Evolutionary conservation across 106 monocot genomes (phyloP), one percentile per base, ranked within the genome.

Genomic region (Gastrodia elata): DNA sequence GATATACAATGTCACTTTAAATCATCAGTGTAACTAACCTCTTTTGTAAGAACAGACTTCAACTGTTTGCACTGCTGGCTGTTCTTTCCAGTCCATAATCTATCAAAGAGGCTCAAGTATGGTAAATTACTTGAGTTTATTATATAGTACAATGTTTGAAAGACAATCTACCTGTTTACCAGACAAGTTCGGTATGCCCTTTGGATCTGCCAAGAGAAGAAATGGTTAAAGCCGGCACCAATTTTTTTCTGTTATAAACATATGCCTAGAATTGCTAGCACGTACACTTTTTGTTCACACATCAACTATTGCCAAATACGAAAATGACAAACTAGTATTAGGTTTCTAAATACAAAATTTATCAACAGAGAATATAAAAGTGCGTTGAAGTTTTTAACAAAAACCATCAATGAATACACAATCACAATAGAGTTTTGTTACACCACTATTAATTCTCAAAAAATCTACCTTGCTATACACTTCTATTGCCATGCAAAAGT

Each of bases 21-120:
- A 18, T 35, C 72, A 73, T 35, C 24, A 25, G 24, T 30, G 30
- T n/a, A 25, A 75, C 64, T 75, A 26, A 94, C 94, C 86, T 94
- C 94, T 76, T 94, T 91, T 27, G 84, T 88, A 48, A 91, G 80
- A 77, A 83, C 36, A 83, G 83, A 83, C 68, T 88, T 83, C 72
- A 88, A 71, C 37, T 83, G 74, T 65, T n/a, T 86, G 81, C 64
- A 88, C 76, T 3, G 81, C 83, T 30, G 88, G 74, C 18, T 78
- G 77, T 71, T 88, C 88, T 86, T 88, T 85, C 94, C 94, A 94
- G 74, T 85, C 91, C 37, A 71, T 0, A 39, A 38, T 49, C 88
- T 88, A 74, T 41, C 77, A 5, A 43, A 56, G 38, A 15, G 32
- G 32, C 61, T 28, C 6, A 79, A 38, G 22, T 8, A 52, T 11